A percentile compares a stretch with the other conserved stretches of the same genome.
These are phyloP conservation scores for Colletotrichum orbiculare DNA, from an alignment of 2,329 filamentous ascomycete genomes.

Conservation along the genomic window DNA sequence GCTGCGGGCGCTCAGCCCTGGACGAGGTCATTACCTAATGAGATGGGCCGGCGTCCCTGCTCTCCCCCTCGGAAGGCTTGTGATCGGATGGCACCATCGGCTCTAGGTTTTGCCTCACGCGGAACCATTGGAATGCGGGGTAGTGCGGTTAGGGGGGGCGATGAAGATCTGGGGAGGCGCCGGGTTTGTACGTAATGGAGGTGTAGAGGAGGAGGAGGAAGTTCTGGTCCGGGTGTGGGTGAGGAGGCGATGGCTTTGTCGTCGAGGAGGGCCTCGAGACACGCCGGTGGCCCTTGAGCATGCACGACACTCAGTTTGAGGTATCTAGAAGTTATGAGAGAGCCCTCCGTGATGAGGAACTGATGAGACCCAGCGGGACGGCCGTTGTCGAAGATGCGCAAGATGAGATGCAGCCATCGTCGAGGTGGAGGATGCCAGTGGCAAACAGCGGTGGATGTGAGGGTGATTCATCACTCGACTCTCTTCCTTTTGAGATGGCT, in stretches of 20 bases:
- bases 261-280: not conserved
- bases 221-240: not conserved
- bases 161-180: slow-evolving; percentile 9
- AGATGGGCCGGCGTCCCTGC: not conserved
- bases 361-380: slow-evolving; percentile 3
- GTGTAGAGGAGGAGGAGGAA: slow-evolving; percentile 1
- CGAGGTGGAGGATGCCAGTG: not conserved
- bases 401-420: slow-evolving; percentile 7
- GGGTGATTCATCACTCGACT: no score
- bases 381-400: slow-evolving; percentile 1
- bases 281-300: not conserved
- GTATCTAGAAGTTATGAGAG: no score
- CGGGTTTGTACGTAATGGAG: slow-evolving; percentile 20
- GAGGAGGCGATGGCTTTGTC: slow-evolving; percentile 17
- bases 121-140: slow-evolving; percentile 3
- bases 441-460: not conserved
- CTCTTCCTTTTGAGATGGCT: no score
- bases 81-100: slow-evolving; percentile 31
- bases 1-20: slow-evolving; percentile 36
- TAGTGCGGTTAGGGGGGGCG: slow-evolving; percentile 9
- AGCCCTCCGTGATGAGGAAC: not conserved
- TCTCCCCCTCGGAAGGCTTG: not conserved
- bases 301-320: no score
- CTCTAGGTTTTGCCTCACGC: slow-evolving; percentile 12
- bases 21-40: slow-evolving; percentile 30